Evolutionary conservation across 164 flowering plant genomes (phyloP), one percentile per base, ranked within the genome.

Genomic region (Chloranthus sessilifolius): DNA sequence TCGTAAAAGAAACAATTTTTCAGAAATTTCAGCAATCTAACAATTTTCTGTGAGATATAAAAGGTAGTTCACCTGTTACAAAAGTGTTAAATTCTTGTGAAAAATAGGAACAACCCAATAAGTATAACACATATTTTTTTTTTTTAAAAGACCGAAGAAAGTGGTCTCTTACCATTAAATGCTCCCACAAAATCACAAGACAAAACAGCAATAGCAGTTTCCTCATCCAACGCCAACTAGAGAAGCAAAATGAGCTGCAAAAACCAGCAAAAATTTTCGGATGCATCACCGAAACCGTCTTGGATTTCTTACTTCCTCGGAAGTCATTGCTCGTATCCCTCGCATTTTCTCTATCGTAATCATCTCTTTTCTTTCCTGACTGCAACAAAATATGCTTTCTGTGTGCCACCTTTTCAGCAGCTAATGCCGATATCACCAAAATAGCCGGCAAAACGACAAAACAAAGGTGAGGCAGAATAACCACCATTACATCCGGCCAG

Each of bases 401-500:
- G 48, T 71, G 69, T 25, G 61, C 50, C 15, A 50, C 77, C 61
- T 68, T 74, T 64, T 92, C 99, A 10, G 80, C 80, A 66, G 75
- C 77, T 53, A 92, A 53, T 42, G 68, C 77, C 16, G 48, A 65
- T 22, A 62, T 51, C 8, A 76, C 67, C 20, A 83, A 59, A 54
- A 86, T 44, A 38, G 84, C 45, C 14, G 95, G 95, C 50, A 82
- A 69, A 52, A 92, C 79, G 19, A 81, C 81, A 48, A 68, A 74
- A 20, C 60, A 40, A 19, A 92, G 68, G 66, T 88, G 99, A 17
- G 95, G 77, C 42, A 92, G 59, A 54, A 84, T 89, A 15, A 88
- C 46, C 52, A 88, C 88, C 88, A 92, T 77, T n/a, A 92, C 57
- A 72, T 92, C 99, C 1, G 97, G 99, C 60, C 60, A 68, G 15